Base-by-base conservation (phyloP, 31 red algal genomes). In the Odonthalia washingtoniensis region DNA sequence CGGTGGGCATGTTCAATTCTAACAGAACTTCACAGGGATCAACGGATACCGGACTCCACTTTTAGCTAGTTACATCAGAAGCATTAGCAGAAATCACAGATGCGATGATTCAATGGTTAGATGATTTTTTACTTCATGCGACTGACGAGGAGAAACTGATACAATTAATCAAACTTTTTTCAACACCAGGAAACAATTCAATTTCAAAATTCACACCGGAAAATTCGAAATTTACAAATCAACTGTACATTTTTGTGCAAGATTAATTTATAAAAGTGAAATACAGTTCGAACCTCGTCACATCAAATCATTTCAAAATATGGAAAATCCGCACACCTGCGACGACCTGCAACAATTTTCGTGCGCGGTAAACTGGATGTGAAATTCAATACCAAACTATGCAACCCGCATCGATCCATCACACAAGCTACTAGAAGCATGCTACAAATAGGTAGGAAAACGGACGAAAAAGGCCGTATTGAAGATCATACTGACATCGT, bases 1-100 rank as follows among this genome's bases (percentile, higher is more conserved):
- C 85, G 3, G 4, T 66, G 14, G 85, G 72, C 16, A 0, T 78
- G 2, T 88, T 78, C 18, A 65, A 6, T 16, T 37, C 74, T 32
- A 65, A 41, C 3, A 4, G 73, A 6, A 36, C 64, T 37, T n/a
- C 67, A 3, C 74, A 78, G 27, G 74, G 74, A 65, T 27, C 43
- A 41, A 78, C 46, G 28, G 85, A 78, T 78, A 43, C 85, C 33
- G 74, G 85, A 52, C 77, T 78, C 46, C 74, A 88, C 31, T 88
- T 66, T 1, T 73, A 69, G 49, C 3, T 3, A 2, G 24, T 68
- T 33, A 78, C 74, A 35, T 3, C 26, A 28, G 4, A 9, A 24
- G 63, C 78, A 31, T 9, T 17, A 16, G 36, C 6, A 33, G 5
- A 27, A 24, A 0, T 65, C 12, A 5, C 30, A 3, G 34, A 40